Base-by-base conservation (phyloP, 257 asterid genomes). In the Salvia hispanica region DNA sequence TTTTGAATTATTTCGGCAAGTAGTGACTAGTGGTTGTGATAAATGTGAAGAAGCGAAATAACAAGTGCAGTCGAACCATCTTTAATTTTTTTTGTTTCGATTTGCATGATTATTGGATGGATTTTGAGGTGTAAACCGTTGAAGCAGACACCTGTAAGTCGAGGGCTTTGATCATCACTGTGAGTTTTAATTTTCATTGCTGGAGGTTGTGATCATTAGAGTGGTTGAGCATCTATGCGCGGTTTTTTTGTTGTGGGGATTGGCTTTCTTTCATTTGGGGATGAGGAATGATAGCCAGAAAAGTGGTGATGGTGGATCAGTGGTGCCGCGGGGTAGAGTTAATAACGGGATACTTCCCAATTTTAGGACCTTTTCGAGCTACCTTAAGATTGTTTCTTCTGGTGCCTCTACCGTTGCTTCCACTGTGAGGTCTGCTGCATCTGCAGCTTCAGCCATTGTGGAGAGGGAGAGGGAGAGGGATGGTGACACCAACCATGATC, bases 361-460 rank as follows among this genome's bases (percentile, higher is more conserved):
- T 36, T 92, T 93, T 71, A 82, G 79, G 79, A 79, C 97, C 72
- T 72, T 92, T 43, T 86, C 97, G 2, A 82, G 86, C 54, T 88
- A 79, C 75, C 68, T 88, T 67, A 89, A 79, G 88, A 80, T 83
- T 76, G 94, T 90, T 70, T 88, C 97, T 2, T 85, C 92, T 0
- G 90, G 97, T 64, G 97, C 97, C 12, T 86, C 95, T 0, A 63
- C 87, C 2, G 97, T 90, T 56, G 99, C 98, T 5, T 90, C 95
- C 46, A 79, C 90, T 0, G 90, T 90, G 45, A 83, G 84, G 88
- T 93, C 97, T 56, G 96, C 95, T 44, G 97, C 97, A 7, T 86
- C 95, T 1, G 95, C 98, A 25, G 96, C 98, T 76, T 87, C 96
- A 0, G 86, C 92, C 7, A 78, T 84, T 39, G 92, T 84, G 79